A percentile compares a stretch with the other conserved stretches of the same genome.
Evolutionary conservation across 768 basidiomycete genomes (phyloP).

Genomic region (Sarcodon aspratus): DNA sequence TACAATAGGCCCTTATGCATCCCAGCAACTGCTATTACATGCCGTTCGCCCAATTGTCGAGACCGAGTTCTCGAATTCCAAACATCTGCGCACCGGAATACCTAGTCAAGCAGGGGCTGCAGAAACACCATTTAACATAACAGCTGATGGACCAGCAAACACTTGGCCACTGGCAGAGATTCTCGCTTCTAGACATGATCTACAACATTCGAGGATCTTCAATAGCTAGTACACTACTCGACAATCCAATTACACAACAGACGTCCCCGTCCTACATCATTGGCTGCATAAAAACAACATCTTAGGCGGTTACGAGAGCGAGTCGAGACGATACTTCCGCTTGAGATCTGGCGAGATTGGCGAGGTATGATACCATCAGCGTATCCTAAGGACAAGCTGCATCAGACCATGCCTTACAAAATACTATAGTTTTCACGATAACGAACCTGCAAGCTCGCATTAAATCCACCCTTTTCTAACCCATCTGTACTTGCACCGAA

Average conservation of each 20-base stretch:
- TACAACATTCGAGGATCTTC: slow-evolving; percentile 94
- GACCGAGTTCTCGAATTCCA: slow-evolving; percentile 33
- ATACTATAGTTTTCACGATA: neutral
- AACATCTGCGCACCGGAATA: slow-evolving; percentile 36
- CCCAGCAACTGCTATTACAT: slow-evolving; percentile 81
- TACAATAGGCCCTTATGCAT: slow-evolving; percentile 82
- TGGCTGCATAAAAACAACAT: slow-evolving; percentile 16
- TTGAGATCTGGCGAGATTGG: slow-evolving; percentile 87
- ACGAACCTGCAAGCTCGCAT: slow-evolving; percentile 60
- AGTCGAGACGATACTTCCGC: slow-evolving; percentile 85
- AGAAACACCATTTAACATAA: slow-evolving; percentile 8
- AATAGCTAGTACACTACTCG: slow-evolving; percentile 45
- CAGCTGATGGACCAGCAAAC: slow-evolving; percentile 55
- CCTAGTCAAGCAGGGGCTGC: neutral
- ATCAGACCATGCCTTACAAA: slow-evolving; percentile 7
- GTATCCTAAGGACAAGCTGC: slow-evolving; percentile 49
- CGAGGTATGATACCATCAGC: slow-evolving; percentile 90
- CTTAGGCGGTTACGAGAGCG: slow-evolving; percentile 48
- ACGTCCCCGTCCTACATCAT: neutral
- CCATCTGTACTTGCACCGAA: slow-evolving; percentile 60
- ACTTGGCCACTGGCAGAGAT: slow-evolving; percentile 98
- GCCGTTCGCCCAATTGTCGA: slow-evolving; percentile 58
- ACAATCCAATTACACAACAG: neutral
- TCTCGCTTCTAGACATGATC: slow-evolving; percentile 78
- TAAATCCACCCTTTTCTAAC: slow-evolving; percentile 65